Percentiles rank a stretch among this genome's conserved stretches.
phyloP scores from a whole-genome alignment of 331 rosid species.

The Arachis monticola region DNA sequence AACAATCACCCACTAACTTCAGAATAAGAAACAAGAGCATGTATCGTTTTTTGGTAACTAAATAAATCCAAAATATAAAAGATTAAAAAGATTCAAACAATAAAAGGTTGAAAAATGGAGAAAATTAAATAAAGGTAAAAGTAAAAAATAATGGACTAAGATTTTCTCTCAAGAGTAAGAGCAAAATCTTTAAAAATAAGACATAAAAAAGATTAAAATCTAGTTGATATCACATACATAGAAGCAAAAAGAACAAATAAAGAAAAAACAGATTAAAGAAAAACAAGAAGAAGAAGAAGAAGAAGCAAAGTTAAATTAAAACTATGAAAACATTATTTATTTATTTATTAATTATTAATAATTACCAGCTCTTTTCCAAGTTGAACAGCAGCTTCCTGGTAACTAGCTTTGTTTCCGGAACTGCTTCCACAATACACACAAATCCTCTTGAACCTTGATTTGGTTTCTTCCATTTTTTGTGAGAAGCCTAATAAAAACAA shows the following conservation, averaged over 20 bases:
- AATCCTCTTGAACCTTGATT: conserved; percentile 86
- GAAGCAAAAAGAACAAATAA: no score
- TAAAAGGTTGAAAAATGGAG: not conserved
- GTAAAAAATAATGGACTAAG: not conserved
- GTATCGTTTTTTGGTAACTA: not conserved
- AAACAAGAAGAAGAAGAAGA: not conserved
- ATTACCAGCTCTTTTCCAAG: conserved; percentile 89
- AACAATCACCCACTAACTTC: not conserved
- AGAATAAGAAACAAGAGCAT: not conserved
- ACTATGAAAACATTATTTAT: not conserved
- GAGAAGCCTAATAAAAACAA: no score
- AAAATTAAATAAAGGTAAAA: not conserved
- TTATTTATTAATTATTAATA: no score
- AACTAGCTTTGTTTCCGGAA: conserved; percentile 89
- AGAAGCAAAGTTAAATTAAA: not conserved
- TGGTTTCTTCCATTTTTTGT: conserved; percentile 65
- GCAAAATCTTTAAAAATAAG: no score
- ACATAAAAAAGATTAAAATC: no score
- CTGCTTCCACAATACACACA: conserved; percentile 99
- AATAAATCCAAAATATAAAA: not conserved
- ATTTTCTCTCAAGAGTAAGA: no score
- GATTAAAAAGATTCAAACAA: not conserved
- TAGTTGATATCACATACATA: no score
- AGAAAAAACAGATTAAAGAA: not conserved
- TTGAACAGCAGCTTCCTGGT: conserved; percentile 93